These are phyloP conservation scores for Rhizopogon vesiculosus DNA, from an alignment of 768 basidiomycete genomes.

Conservation along the genomic window DNA sequence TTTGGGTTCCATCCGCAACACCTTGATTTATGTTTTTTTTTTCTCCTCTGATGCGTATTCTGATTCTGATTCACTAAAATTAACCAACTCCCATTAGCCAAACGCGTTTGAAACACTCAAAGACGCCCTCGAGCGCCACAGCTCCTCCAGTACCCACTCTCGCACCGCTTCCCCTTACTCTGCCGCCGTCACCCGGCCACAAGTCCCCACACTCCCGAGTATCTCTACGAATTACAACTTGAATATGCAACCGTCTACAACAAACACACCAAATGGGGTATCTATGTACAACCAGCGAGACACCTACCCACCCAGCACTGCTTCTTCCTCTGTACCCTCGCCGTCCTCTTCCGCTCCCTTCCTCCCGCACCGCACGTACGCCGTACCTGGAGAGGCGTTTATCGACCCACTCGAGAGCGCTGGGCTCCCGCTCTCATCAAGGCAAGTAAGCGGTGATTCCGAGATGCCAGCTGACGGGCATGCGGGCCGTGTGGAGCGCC, in stretches of 20 bases:
- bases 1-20: neutral
- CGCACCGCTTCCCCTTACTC: conserved; percentile 5
- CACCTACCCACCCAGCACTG: conserved; percentile 1
- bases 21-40: conserved; percentile 1
- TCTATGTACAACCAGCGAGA: neutral
- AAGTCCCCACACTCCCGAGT: neutral
- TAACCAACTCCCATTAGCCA: conserved; percentile 29
- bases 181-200: conserved; percentile 8
- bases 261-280: neutral
- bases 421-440: conserved; percentile 44
- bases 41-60: neutral
- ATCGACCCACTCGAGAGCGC: conserved; percentile 62
- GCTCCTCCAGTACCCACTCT: conserved; percentile 17
- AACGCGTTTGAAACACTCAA: conserved; percentile 44
- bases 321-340: conserved; percentile 5
- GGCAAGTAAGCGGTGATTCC: conserved; percentile 5
- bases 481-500: conserved; percentile 20
- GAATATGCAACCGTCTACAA: neutral
- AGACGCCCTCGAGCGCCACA: conserved; percentile 49
- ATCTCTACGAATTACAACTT: no score
- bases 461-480: conserved; percentile 3
- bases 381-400: conserved; percentile 48
- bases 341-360: conserved; percentile 13
- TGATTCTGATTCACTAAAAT: neutral
- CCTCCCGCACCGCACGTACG: conserved; percentile 23